These are phyloP conservation scores for Irpex rosettiformis DNA, from an alignment of 1,284 basidiomycete species.

Conservation along the genomic window DNA sequence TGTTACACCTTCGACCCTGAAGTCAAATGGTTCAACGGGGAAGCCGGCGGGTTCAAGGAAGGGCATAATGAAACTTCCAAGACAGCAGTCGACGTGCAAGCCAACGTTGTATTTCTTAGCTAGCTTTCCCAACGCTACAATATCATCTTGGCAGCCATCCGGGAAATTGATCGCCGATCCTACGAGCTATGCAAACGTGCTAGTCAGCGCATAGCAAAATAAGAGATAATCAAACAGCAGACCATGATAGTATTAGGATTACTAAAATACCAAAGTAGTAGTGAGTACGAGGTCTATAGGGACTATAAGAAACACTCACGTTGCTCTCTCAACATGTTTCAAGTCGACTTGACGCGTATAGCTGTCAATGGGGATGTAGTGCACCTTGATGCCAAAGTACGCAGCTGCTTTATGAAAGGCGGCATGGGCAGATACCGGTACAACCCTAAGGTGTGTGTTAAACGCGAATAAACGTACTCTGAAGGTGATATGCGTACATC, in stretches of 20 bases:
- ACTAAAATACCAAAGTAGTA: constrained; percentile 33
- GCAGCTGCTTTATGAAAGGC: constrained; percentile 93
- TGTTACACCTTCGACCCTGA: constrained; percentile 86
- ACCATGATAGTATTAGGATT: constrained; percentile 84
- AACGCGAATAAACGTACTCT: not conserved
- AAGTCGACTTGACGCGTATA: constrained; percentile 81
- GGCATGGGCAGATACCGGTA: constrained; percentile 86
- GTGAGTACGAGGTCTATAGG: constrained; percentile 2
- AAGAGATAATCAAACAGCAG: constrained; percentile 14
- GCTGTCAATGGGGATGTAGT: constrained; percentile 84
- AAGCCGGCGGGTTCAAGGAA: constrained; percentile 69
- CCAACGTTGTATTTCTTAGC: constrained; percentile 79
- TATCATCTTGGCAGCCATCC: constrained; percentile 89
- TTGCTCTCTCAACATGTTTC: constrained; percentile 77
- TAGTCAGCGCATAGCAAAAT: constrained; percentile 2
- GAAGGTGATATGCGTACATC: constrained; percentile 54
- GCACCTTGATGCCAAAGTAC: constrained; percentile 93
- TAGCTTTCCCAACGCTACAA: constrained; percentile 74
- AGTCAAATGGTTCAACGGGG: constrained; percentile 65
- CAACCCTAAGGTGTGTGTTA: constrained; percentile 50
- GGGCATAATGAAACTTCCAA: constrained; percentile 90
- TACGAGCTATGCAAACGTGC: constrained; percentile 56
- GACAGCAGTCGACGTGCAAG: constrained; percentile 91
- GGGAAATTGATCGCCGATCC: constrained; percentile 93
- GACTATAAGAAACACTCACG: constrained; percentile 46